Evolutionary conservation across 495 filamentous ascomycete genomes (phyloP), one percentile per base, ranked within the genome.

Genomic region (Penicillium subrubescens): DNA sequence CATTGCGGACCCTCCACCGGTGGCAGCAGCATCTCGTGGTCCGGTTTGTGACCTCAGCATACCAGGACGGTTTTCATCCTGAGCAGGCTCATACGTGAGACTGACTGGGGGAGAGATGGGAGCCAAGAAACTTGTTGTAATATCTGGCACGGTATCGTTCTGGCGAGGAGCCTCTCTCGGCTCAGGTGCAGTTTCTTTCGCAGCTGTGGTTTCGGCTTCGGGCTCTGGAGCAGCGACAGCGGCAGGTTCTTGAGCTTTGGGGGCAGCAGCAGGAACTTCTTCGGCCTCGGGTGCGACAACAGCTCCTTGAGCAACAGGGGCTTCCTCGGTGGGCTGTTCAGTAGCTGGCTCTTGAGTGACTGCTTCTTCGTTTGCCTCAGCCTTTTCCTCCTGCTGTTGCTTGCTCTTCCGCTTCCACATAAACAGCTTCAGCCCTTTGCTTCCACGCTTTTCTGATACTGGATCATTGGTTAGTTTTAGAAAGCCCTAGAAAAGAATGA

Each of bases 401-500:
- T 70, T 77, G 23, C 72, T 71, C 60, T 73, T 76, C 56, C 57
- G 73, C 58, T 70, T 71, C 70, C 73, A 75, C 19, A 70, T 53
- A 59, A 75, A 71, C 17, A 67, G 55, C 57, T 74, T 77, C 8
- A 72, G 67, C 17, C 74, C 66, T 5, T 67, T 74, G 51, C 50
- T 54, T 29, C 75, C 64, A 14, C 66, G 65, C 62, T 73, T 81
- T 50, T 82, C 17, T 73, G 79, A 66, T 80, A 86, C 70, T 89
- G 79, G 70, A 82, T 76, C n/a, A 84, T 83, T 39, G 69, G 12
- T 64, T 75, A 79, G 21, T 77, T 51, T 55, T 2, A 12, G 54
- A 50, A 41, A 56, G 15, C 57, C n/a, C 5, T 14, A 53, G 15
- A 43, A 60, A 6, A n/a, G 7, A 8, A 74, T 79, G 70, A 43